Evolutionary conservation across 1,284 basidiomycete species (phyloP).

Genomic region (Ceratorhiza oryzae-sativae): DNA sequence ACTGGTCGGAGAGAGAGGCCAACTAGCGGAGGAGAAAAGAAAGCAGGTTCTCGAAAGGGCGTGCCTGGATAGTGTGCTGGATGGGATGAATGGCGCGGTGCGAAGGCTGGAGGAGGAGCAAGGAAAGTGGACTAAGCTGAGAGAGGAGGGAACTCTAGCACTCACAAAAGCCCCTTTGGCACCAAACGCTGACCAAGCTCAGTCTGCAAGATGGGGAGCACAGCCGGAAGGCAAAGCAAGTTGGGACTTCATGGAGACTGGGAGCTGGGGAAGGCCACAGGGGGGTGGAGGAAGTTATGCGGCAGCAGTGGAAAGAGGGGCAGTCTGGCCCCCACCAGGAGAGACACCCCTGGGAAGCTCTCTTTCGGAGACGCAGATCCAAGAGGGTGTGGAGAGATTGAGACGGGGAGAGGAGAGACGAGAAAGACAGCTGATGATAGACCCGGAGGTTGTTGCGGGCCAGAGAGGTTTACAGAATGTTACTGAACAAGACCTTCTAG

Average conservation of each 20-base stretch:
- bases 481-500: neutral
- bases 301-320: neutral
- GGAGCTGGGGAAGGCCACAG: neutral
- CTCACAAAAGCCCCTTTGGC: no score
- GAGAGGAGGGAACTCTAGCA: neutral
- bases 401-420: conserved; percentile 1
- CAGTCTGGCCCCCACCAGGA: no score
- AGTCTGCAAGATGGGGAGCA: neutral
- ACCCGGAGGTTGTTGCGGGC: neutral
- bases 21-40: neutral
- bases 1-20: neutral
- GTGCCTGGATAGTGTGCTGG: neutral
- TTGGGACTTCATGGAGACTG: neutral
- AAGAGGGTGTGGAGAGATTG: neutral
- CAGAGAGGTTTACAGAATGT: neutral
- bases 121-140: neutral
- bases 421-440: conserved; percentile 5
- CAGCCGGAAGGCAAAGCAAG: neutral
- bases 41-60: neutral
- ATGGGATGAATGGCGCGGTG: no score
- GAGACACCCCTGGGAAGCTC: neutral
- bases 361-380: neutral
- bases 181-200: neutral
- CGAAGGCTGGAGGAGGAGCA: no score
- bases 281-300: neutral